Percentiles rank a stretch among this genome's conserved stretches.
Evolutionary conservation across 257 asterid genomes (phyloP).

Genomic region (Nicotiana undulata): DNA sequence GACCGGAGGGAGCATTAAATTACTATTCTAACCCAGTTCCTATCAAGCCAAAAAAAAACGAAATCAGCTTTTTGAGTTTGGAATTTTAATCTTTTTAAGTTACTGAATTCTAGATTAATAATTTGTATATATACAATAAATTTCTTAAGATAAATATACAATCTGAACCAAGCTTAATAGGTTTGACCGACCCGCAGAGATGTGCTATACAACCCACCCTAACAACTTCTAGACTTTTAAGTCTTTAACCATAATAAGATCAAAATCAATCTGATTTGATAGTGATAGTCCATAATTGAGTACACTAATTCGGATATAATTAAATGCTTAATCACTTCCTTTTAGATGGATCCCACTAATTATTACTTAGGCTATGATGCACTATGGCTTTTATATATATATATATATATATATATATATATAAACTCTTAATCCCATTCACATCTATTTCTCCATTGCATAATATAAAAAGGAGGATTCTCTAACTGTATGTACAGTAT

Average conservation of each 20-base stretch:
- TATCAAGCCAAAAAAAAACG: not conserved
- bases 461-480: not conserved
- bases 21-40: not conserved
- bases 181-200: too few relatives aligned
- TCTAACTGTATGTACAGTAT: not conserved
- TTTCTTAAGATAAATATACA: too few relatives aligned
- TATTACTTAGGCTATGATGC: not conserved
- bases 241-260: not conserved
- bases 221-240: not conserved
- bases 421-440: not conserved
- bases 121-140: too few relatives aligned
- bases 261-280: not conserved
- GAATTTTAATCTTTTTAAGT: too few relatives aligned
- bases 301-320: not conserved
- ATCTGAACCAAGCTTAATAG: too few relatives aligned
- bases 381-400: not conserved
- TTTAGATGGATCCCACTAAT: not conserved
- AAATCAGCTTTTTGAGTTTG: not conserved
- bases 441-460: not conserved
- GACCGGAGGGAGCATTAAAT: too few relatives aligned
- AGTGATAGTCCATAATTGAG: not conserved
- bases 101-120: too few relatives aligned
- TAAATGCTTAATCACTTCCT: not conserved
- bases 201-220: not conserved
- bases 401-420: not conserved